phyloP scores from a whole-genome alignment of 106 monocot species.

The Phalaenopsis equestris region DNA sequence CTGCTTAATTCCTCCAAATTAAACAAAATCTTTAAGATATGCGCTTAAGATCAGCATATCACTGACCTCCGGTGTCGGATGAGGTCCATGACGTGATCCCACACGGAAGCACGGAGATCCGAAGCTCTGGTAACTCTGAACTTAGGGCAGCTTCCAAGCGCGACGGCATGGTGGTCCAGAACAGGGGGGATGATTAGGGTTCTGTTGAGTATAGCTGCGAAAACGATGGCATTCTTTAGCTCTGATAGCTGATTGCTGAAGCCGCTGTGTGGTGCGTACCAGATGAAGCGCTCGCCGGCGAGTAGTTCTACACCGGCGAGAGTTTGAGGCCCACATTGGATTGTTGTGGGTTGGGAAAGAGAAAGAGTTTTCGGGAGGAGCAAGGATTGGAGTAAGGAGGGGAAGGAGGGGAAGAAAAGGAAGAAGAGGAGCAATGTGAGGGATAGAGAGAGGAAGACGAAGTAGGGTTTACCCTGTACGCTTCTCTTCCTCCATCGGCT shows the following conservation, averaged over 20 bases:
- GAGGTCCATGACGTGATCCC: slow-evolving; percentile 76
- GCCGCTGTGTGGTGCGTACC: slow-evolving; percentile 94
- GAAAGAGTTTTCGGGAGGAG: slow-evolving; percentile 11
- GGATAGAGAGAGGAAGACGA: slow-evolving; percentile 14
- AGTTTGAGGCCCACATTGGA: slow-evolving; percentile 1
- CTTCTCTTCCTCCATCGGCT: slow-evolving; percentile 35
- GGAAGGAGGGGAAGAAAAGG: slow-evolving; percentile 19
- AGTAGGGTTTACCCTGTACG: slow-evolving; percentile 15
- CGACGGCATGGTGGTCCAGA: slow-evolving; percentile 94
- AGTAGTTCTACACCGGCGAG: not conserved
- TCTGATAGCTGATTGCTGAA: slow-evolving; percentile 96
- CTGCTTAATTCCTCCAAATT: no score
- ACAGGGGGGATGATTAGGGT: slow-evolving; percentile 85
- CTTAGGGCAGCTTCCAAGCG: slow-evolving; percentile 94
- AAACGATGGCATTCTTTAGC: slow-evolving; percentile 62
- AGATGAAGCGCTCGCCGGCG: slow-evolving; percentile 44
- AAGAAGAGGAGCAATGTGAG: slow-evolving; percentile 27
- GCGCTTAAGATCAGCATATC: not conserved
- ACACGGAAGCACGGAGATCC: slow-evolving; percentile 46
- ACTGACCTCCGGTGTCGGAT: slow-evolving; percentile 47
- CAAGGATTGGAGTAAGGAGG: slow-evolving; percentile 16
- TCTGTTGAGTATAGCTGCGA: slow-evolving; percentile 76
- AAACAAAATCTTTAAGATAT: no score
- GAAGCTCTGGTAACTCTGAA: slow-evolving; percentile 59
- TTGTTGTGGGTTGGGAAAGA: slow-evolving; percentile 1